phyloP scores from a whole-genome alignment of 257 asterid genomes.

The Capsicum pubescens region DNA sequence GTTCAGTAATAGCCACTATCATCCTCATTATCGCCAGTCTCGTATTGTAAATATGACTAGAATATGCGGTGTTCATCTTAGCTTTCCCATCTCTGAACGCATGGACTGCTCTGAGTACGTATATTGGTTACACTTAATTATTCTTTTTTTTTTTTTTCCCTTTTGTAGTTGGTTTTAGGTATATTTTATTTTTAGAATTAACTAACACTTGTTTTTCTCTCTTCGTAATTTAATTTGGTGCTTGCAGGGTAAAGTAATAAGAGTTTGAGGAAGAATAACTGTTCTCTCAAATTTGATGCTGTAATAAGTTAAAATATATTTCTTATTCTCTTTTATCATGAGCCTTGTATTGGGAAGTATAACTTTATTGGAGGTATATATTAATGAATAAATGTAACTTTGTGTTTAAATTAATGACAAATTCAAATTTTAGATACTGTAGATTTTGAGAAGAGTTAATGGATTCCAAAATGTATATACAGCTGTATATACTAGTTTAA shows the following conservation, averaged over 20 bases:
- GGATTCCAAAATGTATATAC: not conserved
- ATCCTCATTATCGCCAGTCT: not conserved
- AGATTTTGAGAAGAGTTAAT: not conserved
- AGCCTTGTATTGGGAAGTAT: not conserved
- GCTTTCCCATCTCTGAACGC: slow-evolving; percentile 37
- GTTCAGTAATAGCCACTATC: not conserved
- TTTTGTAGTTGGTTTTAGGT: not conserved
- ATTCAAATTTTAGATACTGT: not conserved
- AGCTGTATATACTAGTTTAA: not conserved
- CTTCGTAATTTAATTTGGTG: not conserved
- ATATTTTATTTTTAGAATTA: not conserved
- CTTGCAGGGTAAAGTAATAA: not conserved
- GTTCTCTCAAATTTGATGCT: not conserved
- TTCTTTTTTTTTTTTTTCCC: too few species aligned
- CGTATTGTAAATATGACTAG: slow-evolving; percentile 13
- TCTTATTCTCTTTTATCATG: not conserved
- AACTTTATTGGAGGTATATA: not conserved
- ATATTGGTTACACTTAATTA: not conserved
- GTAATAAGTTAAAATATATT: not conserved
- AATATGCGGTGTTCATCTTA: slow-evolving; percentile 21
- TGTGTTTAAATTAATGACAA: not conserved
- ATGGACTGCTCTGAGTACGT: slow-evolving; percentile 32
- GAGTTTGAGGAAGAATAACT: not conserved
- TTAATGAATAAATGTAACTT: not conserved
- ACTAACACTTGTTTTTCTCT: not conserved